phyloP scores from a whole-genome alignment of 805 yeast genomes.

The Debaryomyces maramus region DNA sequence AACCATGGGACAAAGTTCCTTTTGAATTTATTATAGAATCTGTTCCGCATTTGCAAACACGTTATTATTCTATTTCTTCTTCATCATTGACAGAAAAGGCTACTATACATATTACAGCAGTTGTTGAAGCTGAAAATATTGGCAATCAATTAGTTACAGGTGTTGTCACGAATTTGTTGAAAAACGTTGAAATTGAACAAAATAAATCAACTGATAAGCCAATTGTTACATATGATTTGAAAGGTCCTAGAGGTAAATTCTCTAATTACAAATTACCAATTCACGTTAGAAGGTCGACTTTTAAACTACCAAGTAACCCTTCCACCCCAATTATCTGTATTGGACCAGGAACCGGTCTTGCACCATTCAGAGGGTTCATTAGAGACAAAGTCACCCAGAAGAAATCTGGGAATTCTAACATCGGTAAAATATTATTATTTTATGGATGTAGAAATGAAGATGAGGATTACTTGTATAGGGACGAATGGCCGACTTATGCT shows the following conservation, averaged over 20 bases:
- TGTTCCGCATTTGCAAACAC: constrained; percentile 80
- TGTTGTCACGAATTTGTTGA: constrained; percentile 86
- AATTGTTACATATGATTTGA: constrained; percentile 62
- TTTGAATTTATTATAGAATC: constrained; percentile 82
- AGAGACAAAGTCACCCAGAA: constrained; percentile 74
- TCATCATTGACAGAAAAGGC: constrained; percentile 77
- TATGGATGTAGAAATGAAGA: constrained; percentile 81
- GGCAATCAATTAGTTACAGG: constrained; percentile 57
- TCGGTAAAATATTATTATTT: constrained; percentile 77
- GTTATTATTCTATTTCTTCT: constrained; percentile 95
- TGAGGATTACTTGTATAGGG: constrained; percentile 82
- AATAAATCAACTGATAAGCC: constrained; percentile 43
- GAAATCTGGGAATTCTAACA: constrained; percentile 26
- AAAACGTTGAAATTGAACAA: constrained; percentile 63
- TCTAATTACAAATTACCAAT: constrained; percentile 70
- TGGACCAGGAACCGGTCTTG: constrained; percentile 99
- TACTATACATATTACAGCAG: constrained; percentile 82
- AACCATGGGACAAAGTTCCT: constrained; percentile 75
- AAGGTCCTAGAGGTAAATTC: constrained; percentile 77
- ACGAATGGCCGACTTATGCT: constrained; percentile 84
- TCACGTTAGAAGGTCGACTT: constrained; percentile 91
- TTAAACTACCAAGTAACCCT: constrained; percentile 87
- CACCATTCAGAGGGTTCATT: constrained; percentile 94
- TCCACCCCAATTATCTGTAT: constrained; percentile 82
- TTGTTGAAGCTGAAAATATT: constrained; percentile 66